Conservation (phyloP, 306 rosid genomes). For the Sicyos edulis region DNA sequence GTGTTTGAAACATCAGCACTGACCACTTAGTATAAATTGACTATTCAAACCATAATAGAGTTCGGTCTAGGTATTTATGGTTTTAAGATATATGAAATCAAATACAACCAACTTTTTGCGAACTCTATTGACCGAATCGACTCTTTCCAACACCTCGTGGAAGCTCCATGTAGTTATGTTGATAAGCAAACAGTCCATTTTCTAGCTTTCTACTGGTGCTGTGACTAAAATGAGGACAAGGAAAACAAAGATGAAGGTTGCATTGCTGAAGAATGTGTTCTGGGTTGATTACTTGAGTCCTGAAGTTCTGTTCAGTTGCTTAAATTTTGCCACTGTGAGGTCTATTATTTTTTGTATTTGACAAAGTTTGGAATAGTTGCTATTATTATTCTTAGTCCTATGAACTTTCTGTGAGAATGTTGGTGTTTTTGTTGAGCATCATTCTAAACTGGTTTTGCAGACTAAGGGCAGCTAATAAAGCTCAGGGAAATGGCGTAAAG, state of each 20-base stretch:
- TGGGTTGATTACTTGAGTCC: neutral
- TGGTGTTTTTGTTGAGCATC: neutral
- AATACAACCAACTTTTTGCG: neutral
- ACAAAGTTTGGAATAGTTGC: neutral
- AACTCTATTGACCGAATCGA: neutral
- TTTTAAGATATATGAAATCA: constrained; percentile 1
- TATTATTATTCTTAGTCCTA: no score
- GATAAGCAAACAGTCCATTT: neutral
- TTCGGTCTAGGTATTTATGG: constrained; percentile 15
- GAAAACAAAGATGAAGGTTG: neutral
- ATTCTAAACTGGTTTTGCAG: constrained; percentile 33
- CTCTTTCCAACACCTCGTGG: neutral
- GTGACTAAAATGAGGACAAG: neutral
- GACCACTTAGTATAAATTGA: neutral
- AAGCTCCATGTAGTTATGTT: neutral
- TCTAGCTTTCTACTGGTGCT: neutral
- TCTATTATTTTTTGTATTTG: neutral
- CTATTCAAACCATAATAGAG: neutral
- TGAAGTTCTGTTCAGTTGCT: neutral
- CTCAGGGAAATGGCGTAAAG: constrained; percentile 54
- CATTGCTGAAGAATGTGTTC: neutral
- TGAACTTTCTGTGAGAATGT: neutral
- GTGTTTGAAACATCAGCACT: neutral
- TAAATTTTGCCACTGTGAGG: neutral
- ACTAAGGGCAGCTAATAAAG: constrained; percentile 51